Percentiles rank a stretch among this genome's conserved stretches.
Conservation (phyloP, 352 stramenopile genomes). For the Phytopythium ostracodes region DNA sequence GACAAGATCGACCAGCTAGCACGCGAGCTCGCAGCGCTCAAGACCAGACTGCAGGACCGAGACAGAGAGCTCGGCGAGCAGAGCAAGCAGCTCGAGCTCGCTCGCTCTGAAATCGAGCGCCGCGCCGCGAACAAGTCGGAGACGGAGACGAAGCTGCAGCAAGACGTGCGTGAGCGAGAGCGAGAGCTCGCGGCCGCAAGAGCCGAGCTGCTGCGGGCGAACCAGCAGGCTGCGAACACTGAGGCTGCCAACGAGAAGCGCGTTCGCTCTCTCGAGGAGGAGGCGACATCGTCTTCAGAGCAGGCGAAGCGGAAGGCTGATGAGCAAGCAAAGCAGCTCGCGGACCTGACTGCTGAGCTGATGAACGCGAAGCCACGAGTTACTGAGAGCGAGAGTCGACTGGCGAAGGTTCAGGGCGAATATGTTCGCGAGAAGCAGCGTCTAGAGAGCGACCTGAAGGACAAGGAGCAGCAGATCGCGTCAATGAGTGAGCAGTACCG, state of each 20-base stretch:
- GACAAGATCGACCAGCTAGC: conserved; percentile 42
- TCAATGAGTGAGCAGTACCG: conserved; percentile 11
- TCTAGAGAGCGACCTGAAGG: conserved; percentile 4
- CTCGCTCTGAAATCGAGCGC: background rate
- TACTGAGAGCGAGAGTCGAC: background rate
- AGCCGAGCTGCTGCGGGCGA: conserved; percentile 19
- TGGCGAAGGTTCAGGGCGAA: background rate
- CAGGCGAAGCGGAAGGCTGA: conserved; percentile 13
- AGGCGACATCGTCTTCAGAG: conserved; percentile 11
- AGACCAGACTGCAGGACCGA: background rate
- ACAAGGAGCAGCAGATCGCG: conserved; percentile 18
- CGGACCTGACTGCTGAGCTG: background rate
- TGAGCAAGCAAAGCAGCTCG: conserved; percentile 8
- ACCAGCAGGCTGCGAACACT: conserved; percentile 18
- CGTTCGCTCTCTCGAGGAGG: conserved; percentile 17
- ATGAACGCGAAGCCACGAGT: background rate
- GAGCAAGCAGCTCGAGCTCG: background rate
- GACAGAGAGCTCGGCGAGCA: background rate
- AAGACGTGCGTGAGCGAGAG: conserved; percentile 36
- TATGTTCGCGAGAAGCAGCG: background rate
- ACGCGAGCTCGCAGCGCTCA: background rate
- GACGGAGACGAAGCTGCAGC: conserved; percentile 22
- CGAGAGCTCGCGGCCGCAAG: conserved; percentile 32
- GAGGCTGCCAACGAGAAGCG: conserved; percentile 12
- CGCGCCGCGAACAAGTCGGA: conserved; percentile 18